Conservation (phyloP, 2,329 filamentous ascomycete species). For the Claviceps sp. region DNA sequence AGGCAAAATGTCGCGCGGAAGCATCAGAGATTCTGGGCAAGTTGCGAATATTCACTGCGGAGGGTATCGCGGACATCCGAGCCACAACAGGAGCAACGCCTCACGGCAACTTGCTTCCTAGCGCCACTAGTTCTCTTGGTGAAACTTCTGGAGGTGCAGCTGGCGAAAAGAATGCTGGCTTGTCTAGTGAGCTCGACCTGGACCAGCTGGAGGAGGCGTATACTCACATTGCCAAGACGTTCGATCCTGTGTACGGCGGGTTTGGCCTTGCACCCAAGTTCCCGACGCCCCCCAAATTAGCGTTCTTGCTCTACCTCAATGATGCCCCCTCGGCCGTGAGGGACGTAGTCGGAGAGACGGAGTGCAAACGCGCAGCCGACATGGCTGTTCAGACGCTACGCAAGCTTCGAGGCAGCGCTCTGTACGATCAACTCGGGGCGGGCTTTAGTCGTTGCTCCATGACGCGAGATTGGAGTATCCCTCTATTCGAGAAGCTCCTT, state of each 20-base stretch:
- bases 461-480: constrained; percentile 82
- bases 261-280: constrained; percentile 81
- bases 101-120: constrained; percentile 9
- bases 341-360: constrained; percentile 76
- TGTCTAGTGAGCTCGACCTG: constrained; percentile 64
- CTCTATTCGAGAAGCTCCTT: constrained; percentile 95
- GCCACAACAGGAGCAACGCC: constrained; percentile 17
- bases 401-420: constrained; percentile 47
- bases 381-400: constrained; percentile 76
- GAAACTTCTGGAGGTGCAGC: constrained; percentile 7
- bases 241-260: constrained; percentile 64
- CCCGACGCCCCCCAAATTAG: constrained; percentile 71
- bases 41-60: constrained; percentile 74
- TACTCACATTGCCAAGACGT: constrained; percentile 65
- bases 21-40: constrained; percentile 72
- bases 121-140: background rate
- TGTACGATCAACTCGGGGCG: constrained; percentile 41
- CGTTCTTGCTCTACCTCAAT: constrained; percentile 64
- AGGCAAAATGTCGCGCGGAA: constrained; percentile 68
- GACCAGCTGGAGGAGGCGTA: constrained; percentile 88
- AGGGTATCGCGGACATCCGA: constrained; percentile 55
- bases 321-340: constrained; percentile 59
- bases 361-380: constrained; percentile 57
- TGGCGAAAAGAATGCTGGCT: constrained; percentile 14
- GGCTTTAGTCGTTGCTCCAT: constrained; percentile 68